Evolutionary conservation across 139 green algal species (phyloP).

Genomic region (Mesotaenium endlicherianum): DNA sequence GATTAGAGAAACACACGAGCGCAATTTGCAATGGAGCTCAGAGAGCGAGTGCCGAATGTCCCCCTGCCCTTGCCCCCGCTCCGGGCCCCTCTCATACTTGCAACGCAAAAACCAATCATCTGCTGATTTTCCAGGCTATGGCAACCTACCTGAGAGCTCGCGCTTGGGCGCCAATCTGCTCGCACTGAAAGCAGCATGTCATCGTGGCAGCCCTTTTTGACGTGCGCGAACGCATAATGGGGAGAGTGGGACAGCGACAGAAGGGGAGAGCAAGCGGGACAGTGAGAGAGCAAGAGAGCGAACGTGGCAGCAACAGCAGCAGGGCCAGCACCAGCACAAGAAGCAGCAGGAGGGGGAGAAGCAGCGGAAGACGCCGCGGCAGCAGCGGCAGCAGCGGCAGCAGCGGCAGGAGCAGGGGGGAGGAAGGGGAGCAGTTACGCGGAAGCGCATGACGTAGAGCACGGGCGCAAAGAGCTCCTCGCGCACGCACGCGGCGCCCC

Average conservation of each 20-base stretch:
- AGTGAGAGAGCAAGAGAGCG: background rate
- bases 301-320: background rate
- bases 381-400: background rate
- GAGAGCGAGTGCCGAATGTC: too few species aligned
- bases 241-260: background rate
- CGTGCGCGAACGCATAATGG: too few species aligned
- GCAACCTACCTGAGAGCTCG: too few species aligned
- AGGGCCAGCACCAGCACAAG: background rate
- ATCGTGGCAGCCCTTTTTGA: too few species aligned
- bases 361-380: background rate
- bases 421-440: background rate
- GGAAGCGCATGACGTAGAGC: constrained; percentile 41
- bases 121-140: too few species aligned
- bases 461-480: constrained; percentile 46
- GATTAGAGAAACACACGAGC: too few species aligned
- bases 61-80: too few species aligned
- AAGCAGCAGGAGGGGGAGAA: background rate
- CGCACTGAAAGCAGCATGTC: too few species aligned
- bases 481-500: background rate
- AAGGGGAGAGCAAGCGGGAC: background rate
- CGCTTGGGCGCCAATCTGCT: too few species aligned
- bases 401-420: background rate
- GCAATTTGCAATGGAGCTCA: too few species aligned
- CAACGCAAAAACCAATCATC: too few species aligned
- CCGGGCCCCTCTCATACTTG: too few species aligned